Conservation (phyloP, 2,329 filamentous ascomycete genomes). For the Hymenoscyphus albidus region DNA sequence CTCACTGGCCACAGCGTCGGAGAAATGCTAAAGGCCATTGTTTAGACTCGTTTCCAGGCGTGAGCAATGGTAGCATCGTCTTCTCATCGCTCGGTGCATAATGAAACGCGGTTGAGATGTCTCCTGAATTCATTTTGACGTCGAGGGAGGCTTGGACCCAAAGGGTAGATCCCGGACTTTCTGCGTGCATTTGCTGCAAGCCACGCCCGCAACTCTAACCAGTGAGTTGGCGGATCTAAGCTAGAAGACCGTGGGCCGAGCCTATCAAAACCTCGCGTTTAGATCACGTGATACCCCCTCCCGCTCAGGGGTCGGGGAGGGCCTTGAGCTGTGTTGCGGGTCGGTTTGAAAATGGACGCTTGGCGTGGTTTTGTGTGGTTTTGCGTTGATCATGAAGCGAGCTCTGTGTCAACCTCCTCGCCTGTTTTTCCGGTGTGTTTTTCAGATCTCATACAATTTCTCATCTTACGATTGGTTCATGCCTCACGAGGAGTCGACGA, state of each 20-base stretch:
- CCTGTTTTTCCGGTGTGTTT: neutral
- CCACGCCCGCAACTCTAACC: conserved; percentile 18
- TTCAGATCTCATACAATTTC: neutral
- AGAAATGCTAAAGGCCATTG: neutral
- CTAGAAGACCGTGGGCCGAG: neutral
- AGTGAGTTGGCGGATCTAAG: neutral
- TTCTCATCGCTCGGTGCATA: neutral
- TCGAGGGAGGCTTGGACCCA: neutral
- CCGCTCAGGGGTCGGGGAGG: neutral
- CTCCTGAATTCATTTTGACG: conserved; percentile 1
- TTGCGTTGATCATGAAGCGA: neutral
- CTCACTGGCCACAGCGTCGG: neutral
- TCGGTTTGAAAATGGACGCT: neutral
- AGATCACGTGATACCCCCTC: no score
- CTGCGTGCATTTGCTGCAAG: conserved; percentile 5
- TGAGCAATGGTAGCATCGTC: neutral
- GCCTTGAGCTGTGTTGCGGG: no score
- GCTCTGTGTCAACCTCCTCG: neutral
- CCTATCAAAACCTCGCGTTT: no score
- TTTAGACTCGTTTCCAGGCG: neutral
- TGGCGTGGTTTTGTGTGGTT: neutral
- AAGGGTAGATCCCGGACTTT: conserved; percentile 4
- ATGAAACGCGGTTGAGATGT: neutral
- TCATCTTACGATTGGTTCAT: neutral
- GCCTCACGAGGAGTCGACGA: neutral